Evolutionary conservation across 495 filamentous ascomycete species (phyloP).

Genomic region (Neurospora sp.): DNA sequence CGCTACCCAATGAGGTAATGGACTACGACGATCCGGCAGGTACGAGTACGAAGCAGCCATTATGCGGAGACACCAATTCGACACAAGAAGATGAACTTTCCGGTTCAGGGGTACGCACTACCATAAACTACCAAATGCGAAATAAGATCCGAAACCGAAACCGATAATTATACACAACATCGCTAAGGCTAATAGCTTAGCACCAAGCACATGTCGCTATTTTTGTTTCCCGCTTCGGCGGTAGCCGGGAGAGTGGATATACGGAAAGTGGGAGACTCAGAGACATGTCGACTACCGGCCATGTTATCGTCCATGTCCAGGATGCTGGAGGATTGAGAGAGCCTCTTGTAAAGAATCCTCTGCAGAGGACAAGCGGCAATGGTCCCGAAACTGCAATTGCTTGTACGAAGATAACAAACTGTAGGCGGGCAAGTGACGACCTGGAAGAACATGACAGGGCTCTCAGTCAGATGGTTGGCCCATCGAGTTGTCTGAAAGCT

Average conservation of each 20-base stretch:
- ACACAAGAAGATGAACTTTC: not conserved
- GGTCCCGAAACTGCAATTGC: not conserved
- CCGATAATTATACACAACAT: not conserved
- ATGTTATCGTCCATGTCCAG: not conserved
- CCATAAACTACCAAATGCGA: not conserved
- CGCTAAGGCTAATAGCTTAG: not conserved
- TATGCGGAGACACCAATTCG: not conserved
- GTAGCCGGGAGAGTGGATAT: not conserved
- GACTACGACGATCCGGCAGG: not conserved
- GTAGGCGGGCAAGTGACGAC: not conserved
- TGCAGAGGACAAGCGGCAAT: too few species aligned
- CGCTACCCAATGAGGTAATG: not conserved
- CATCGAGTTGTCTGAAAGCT: not conserved
- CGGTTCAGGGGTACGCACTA: not conserved
- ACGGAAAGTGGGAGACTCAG: not conserved
- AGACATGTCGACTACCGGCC: not conserved
- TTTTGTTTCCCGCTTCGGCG: not conserved
- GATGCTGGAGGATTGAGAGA: not conserved
- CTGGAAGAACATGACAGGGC: not conserved
- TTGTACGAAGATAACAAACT: not conserved
- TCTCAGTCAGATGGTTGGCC: not conserved
- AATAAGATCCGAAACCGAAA: not conserved
- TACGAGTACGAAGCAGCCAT: constrained; percentile 10
- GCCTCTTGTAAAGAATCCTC: too few species aligned
- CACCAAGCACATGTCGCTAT: not conserved